Evolutionary conservation across 2,329 filamentous ascomycete species (phyloP), one percentile per base, ranked within the genome.

Genomic region (Penicillium expansum): DNA sequence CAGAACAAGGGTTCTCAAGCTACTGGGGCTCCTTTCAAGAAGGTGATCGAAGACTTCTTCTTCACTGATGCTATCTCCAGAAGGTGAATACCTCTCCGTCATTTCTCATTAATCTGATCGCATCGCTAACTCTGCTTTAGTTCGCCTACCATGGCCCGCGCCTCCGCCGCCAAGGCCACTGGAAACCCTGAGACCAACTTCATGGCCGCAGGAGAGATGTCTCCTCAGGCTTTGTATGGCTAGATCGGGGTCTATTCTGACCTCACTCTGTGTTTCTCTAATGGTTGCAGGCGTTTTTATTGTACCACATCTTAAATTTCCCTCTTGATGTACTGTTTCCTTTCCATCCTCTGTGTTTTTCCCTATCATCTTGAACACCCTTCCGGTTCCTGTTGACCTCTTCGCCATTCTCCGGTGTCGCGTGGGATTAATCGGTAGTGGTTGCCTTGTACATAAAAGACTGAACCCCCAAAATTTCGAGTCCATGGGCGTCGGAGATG

Each of bases 121-220:
- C 48, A 48, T 56, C 57, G 30, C 62, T 70, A 55, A 62, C 55
- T 45, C 35, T 51, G 9, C 29, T 42, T 39, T 60, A 96, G 92
- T 81, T 97, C 92, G 61, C 92, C 94, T 50, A 99, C 94, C 57
- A 99, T 99, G 94, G 94, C 94, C 59, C 90, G 94, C 73, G 97
- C 92, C 83, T 96, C 92, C 48, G 93, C 91, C 52, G 90, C 92
- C 65, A 97, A 97, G 84, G 89, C 88, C 57, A 87, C 86, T 10
- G 86, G 87, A 59, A 90, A 92, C 77, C 84, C 88, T 56, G 82
- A 89, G 74, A 92, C 86, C 54, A 91, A 92, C 77, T 85, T 91
- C 65, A 88, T 92, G 87, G 88, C 88, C 52, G 81, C 87, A 22
- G 89, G 89, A 56, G 78, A 80, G 64, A 77, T 76, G 62, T 72